A percentile compares a stretch with the other conserved stretches of the same genome.
Conservation (phyloP, 768 basidiomycete genomes). For the Rhizopogon vulgaris region DNA sequence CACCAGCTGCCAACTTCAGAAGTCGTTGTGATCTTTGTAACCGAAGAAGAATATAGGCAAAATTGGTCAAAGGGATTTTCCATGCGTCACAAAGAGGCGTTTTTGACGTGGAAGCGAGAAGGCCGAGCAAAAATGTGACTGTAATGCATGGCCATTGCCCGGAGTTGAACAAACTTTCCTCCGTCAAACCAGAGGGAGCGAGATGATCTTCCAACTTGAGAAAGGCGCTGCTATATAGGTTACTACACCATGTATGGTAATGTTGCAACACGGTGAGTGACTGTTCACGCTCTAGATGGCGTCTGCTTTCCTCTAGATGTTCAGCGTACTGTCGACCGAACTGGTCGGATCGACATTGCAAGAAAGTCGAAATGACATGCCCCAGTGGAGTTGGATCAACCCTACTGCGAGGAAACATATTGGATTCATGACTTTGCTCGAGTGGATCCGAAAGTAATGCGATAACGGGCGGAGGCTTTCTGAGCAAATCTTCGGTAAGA, state of each 20-base stretch:
- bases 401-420: not conserved
- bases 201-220: too few relatives aligned
- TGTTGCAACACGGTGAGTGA: not conserved
- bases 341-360: not conserved
- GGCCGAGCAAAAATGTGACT: slow-evolving; percentile 20
- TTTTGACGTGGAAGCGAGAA: slow-evolving; percentile 18
- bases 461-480: not conserved
- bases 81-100: slow-evolving; percentile 16
- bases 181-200: too few relatives aligned
- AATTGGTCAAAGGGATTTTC: slow-evolving; percentile 18
- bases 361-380: not conserved
- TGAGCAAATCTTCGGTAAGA: not conserved
- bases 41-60: slow-evolving; percentile 23
- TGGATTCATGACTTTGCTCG: not conserved
- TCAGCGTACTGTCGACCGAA: slow-evolving; percentile 9
- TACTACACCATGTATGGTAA: slow-evolving; percentile 2
- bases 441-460: not conserved
- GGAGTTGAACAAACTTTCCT: slow-evolving; percentile 4
- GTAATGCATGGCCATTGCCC: slow-evolving; percentile 32
- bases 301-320: slow-evolving; percentile 7
- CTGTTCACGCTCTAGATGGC: slow-evolving; percentile 7
- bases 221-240: not conserved
- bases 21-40: slow-evolving; percentile 32
- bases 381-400: not conserved
- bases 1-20: slow-evolving; percentile 11